A percentile compares a stretch with the other conserved stretches of the same genome.
These are phyloP conservation scores for Alloascoidea africana DNA, from an alignment of 805 yeast species.

Conservation along the genomic window DNA sequence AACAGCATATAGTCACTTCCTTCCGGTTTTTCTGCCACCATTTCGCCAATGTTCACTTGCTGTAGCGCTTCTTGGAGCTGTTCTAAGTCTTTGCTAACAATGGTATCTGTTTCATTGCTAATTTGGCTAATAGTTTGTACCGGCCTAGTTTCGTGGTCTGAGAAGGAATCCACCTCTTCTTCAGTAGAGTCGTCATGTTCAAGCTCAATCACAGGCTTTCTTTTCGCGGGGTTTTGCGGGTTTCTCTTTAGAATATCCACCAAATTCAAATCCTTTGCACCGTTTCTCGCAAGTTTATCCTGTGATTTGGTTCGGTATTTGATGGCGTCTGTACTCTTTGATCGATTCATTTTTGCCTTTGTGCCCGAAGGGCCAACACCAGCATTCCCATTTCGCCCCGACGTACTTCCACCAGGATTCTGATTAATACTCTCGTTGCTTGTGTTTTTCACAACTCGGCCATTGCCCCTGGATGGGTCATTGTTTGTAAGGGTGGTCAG, in stretches of 20 bases:
- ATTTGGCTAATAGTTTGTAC: not conserved
- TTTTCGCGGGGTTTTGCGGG: not conserved
- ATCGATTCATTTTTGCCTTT: not conserved
- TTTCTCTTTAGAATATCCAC: not conserved
- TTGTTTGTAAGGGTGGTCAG: not conserved
- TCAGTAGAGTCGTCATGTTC: not conserved
- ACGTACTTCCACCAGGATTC: not conserved
- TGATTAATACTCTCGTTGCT: not conserved
- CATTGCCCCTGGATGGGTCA: not conserved
- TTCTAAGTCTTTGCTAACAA: not conserved
- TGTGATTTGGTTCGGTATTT: no score
- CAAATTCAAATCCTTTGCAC: not conserved
- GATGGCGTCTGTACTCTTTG: not conserved
- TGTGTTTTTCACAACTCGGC: not conserved
- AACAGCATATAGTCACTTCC: not conserved
- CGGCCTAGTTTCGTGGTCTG: not conserved
- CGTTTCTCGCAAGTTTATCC: not conserved
- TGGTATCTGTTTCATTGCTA: not conserved
- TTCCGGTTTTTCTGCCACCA: not conserved
- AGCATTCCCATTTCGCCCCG: not conserved
- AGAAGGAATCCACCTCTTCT: constrained; percentile 1
- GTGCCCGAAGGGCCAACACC: not conserved
- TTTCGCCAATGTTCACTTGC: not conserved
- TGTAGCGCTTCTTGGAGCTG: not conserved
- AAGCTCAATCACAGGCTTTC: not conserved